Percentiles rank a stretch among this genome's conserved stretches.
Conservation (phyloP, 192 early-diverging fungal genomes). For the Coemansia sp. region DNA sequence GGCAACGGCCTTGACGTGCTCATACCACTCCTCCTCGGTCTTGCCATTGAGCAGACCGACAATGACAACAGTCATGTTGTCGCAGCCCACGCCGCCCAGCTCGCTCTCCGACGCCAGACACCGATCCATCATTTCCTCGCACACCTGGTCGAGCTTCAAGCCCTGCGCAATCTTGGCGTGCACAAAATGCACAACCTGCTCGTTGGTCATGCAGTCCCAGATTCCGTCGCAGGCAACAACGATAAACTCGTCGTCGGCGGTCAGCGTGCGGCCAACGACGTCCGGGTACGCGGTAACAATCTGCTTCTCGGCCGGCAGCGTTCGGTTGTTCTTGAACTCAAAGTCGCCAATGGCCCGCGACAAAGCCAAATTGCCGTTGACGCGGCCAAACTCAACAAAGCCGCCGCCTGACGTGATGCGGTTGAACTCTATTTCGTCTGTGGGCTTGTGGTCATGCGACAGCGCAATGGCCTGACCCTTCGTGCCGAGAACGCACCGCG, state of each 20-base stretch:
- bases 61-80: conserved; percentile 99
- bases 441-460: conserved; percentile 95
- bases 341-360: conserved; percentile 98
- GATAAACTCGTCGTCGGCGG: conserved; percentile 78
- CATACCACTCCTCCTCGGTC: conserved; percentile 76
- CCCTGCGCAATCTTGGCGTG: conserved; percentile 65
- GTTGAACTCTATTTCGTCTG: conserved; percentile 75
- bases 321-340: conserved; percentile 92
- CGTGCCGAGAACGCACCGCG: conserved; percentile 81
- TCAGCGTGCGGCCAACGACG: conserved; percentile 58
- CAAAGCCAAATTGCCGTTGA: conserved; percentile 98
- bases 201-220: conserved; percentile 95
- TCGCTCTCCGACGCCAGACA: conserved; percentile 90
- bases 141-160: conserved; percentile 64
- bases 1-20: conserved; percentile 45
- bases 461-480: conserved; percentile 76
- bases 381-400: conserved; percentile 97
- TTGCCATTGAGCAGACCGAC: conserved; percentile 81
- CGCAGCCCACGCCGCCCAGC: conserved; percentile 91
- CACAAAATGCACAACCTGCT: conserved; percentile 87
- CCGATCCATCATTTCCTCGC: conserved; percentile 88
- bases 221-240: conserved; percentile 99
- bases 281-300: conserved; percentile 93
- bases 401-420: conserved; percentile 91
- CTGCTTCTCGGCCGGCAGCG: conserved; percentile 81